Percentiles rank a stretch among this genome's conserved stretches.
phyloP scores from a whole-genome alignment of 352 stramenopile genomes.

The Phytophthora capsici region DNA sequence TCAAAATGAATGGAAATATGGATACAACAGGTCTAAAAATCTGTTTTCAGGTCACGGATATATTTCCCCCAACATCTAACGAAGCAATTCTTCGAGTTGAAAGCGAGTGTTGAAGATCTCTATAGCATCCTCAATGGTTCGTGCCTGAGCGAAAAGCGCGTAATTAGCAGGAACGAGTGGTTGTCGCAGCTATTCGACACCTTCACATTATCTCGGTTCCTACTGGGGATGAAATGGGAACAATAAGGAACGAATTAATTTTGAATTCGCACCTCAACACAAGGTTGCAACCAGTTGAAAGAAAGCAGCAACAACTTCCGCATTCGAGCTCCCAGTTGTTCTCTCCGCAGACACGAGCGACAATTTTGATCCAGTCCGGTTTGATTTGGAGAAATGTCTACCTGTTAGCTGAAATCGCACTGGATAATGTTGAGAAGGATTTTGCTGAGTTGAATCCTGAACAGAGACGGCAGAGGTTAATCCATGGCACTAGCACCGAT shows the following conservation, averaged over 20 bases:
- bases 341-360: slow-evolving; percentile 3
- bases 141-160: background rate
- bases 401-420: slow-evolving; percentile 46
- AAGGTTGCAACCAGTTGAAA: slow-evolving; percentile 23
- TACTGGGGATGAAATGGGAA: slow-evolving; percentile 7
- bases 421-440: slow-evolving; percentile 16
- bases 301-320: slow-evolving; percentile 28
- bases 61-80: slow-evolving; percentile 3
- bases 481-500: slow-evolving; percentile 30
- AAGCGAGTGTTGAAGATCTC: slow-evolving; percentile 42
- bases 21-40: slow-evolving; percentile 23
- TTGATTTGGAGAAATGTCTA: slow-evolving; percentile 65
- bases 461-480: slow-evolving; percentile 6
- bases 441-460: background rate
- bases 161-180: slow-evolving; percentile 44
- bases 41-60: slow-evolving; percentile 43
- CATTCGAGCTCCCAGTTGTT: slow-evolving; percentile 23
- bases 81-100: slow-evolving; percentile 5
- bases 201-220: slow-evolving; percentile 54
- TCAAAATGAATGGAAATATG: background rate
- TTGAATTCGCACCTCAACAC: slow-evolving; percentile 48
- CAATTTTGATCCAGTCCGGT: slow-evolving; percentile 54
- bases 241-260: slow-evolving; percentile 40
- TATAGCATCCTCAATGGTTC: slow-evolving; percentile 30
- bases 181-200: slow-evolving; percentile 40